Conservation (phyloP, 371 early-diverging fungal species). For the Mortierella sp. region DNA sequence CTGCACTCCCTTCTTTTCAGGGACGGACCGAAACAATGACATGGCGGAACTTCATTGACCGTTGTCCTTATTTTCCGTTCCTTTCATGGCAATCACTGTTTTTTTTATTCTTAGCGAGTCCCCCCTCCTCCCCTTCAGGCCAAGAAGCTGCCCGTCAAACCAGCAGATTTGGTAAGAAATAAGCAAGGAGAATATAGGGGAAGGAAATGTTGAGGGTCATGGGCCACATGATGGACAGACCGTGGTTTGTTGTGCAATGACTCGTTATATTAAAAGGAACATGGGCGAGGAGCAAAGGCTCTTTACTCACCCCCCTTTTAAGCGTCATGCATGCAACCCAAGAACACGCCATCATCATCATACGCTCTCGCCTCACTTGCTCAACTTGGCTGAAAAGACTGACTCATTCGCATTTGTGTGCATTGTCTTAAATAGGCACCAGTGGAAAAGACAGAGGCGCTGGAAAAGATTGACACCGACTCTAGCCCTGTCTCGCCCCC, state of each 20-base stretch:
- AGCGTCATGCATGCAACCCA: background rate
- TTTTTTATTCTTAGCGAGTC: slow-evolving; percentile 16
- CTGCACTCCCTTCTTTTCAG: background rate
- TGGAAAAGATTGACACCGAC: slow-evolving; percentile 39
- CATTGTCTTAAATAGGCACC: slow-evolving; percentile 16
- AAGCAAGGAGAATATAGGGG: slow-evolving; percentile 22
- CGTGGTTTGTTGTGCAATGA: background rate
- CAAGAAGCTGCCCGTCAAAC: slow-evolving; percentile 23
- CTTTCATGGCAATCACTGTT: background rate
- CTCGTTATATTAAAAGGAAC: background rate
- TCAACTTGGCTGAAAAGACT: background rate
- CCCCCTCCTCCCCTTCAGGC: slow-evolving; percentile 31
- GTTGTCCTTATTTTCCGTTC: slow-evolving; percentile 6
- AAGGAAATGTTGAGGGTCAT: slow-evolving; percentile 9
- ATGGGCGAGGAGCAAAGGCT: slow-evolving; percentile 2
- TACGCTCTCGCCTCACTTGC: background rate
- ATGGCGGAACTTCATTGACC: slow-evolving; percentile 10
- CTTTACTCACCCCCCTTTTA: background rate
- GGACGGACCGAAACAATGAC: background rate
- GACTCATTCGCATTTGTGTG: background rate
- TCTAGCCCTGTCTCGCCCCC: slow-evolving; percentile 33
- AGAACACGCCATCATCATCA: slow-evolving; percentile 1
- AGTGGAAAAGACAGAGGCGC: slow-evolving; percentile 15
- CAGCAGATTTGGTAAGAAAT: slow-evolving; percentile 37
- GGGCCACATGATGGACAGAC: slow-evolving; percentile 12